Conservation (phyloP, 2,329 filamentous ascomycete genomes). For the Neobulgaria alba region DNA sequence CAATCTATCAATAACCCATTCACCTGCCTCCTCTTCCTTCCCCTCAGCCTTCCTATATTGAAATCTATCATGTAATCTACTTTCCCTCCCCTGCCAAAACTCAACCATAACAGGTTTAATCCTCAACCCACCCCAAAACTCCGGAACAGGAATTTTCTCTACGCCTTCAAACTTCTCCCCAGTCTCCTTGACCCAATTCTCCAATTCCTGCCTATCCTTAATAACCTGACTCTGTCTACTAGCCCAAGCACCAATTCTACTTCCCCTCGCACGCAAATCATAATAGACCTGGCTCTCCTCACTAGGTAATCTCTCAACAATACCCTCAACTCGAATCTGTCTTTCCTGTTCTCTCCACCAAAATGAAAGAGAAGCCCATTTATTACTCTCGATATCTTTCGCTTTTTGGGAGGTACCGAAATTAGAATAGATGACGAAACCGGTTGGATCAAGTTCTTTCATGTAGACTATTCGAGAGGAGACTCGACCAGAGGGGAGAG, state of each 20-base stretch:
- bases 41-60: constrained; percentile 56
- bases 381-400: constrained; percentile 62
- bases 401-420: constrained; percentile 70
- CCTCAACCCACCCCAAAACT: constrained; percentile 89
- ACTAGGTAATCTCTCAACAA: constrained; percentile 52
- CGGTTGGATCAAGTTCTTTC: constrained; percentile 76
- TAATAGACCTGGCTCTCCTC: constrained; percentile 68
- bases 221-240: constrained; percentile 80
- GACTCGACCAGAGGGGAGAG: constrained; percentile 74
- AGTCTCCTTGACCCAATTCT: constrained; percentile 67
- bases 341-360: constrained; percentile 82
- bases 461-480: constrained; percentile 84
- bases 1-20: constrained; percentile 63
- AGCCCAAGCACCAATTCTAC: constrained; percentile 85
- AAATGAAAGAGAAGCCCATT: constrained; percentile 76
- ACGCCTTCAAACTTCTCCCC: constrained; percentile 66
- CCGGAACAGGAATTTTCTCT: constrained; percentile 79
- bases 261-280: constrained; percentile 65
- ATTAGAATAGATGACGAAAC: constrained; percentile 92
- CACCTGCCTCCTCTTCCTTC: constrained; percentile 29
- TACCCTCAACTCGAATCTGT: constrained; percentile 84
- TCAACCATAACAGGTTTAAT: constrained; percentile 80
- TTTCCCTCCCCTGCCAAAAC: constrained; percentile 93
- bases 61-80: constrained; percentile 88
- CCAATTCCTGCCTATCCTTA: constrained; percentile 61